These are phyloP conservation scores for Vanderwaltozyma yarrowii DNA, from an alignment of 805 yeast species.

Conservation along the genomic window DNA sequence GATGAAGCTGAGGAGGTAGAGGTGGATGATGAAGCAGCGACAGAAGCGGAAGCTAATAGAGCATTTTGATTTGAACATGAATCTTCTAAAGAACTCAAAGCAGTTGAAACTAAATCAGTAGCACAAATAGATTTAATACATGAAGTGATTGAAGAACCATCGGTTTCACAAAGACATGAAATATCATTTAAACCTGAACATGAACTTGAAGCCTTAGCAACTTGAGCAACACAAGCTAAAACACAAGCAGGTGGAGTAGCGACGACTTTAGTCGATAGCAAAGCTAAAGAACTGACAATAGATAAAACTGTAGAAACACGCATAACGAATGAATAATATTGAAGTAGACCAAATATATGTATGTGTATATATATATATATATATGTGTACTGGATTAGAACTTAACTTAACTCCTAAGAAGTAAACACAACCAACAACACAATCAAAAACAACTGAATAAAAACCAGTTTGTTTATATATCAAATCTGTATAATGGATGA, in stretches of 20 bases:
- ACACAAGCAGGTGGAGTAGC: constrained; percentile 89
- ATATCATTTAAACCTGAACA: constrained; percentile 57
- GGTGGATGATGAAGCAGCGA: constrained; percentile 27
- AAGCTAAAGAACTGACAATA: constrained; percentile 19
- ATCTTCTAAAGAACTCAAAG: constrained; percentile 46
- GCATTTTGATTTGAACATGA: constrained; percentile 42
- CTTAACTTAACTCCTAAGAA: too few relatives aligned
- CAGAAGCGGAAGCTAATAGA: constrained; percentile 22
- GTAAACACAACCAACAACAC: too few relatives aligned
- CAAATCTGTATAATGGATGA: too few relatives aligned
- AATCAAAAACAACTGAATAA: too few relatives aligned
- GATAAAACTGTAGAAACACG: constrained; percentile 22
- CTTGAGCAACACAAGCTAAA: constrained; percentile 76
- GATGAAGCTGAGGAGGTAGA: constrained; percentile 17
- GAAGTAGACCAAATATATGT: too few relatives aligned
- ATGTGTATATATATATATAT: too few relatives aligned
- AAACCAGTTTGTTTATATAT: too few relatives aligned
- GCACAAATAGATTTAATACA: constrained; percentile 59
- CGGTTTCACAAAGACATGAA: constrained; percentile 55
- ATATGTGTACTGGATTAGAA: too few relatives aligned
- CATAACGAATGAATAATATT: constrained; percentile 15
- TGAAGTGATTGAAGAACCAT: constrained; percentile 40
- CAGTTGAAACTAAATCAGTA: constrained; percentile 41
- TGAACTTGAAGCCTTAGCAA: constrained; percentile 39
- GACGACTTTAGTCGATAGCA: constrained; percentile 31